phyloP scores from a whole-genome alignment of 2,329 filamentous ascomycete species.

The Colletotrichum viniferum region DNA sequence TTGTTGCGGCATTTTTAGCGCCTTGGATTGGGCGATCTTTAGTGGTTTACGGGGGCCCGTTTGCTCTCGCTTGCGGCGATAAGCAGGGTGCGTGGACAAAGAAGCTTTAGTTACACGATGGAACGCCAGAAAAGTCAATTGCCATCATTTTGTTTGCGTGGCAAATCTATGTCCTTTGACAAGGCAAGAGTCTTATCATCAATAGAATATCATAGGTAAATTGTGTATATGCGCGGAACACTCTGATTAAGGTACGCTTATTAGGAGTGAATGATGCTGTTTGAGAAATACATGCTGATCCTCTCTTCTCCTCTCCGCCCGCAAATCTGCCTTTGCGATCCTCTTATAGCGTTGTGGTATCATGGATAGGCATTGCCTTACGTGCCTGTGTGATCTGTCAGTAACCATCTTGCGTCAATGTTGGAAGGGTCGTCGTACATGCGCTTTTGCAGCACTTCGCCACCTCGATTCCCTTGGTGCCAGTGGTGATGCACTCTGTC shows the following conservation, averaged over 20 bases:
- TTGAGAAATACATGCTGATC: background rate
- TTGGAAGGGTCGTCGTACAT: background rate
- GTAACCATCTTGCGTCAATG: rapidly evolving
- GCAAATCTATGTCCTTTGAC: background rate
- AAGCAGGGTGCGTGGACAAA: background rate
- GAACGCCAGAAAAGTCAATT: background rate
- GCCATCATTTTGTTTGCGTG: background rate
- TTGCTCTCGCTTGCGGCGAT: background rate
- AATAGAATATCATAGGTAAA: rapidly evolving
- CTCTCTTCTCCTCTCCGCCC: rapidly evolving
- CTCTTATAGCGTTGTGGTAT: background rate
- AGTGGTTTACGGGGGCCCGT: background rate
- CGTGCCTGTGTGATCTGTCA: background rate
- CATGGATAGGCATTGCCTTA: background rate
- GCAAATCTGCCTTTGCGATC: background rate
- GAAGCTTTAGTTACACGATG: background rate
- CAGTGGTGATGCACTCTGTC: background rate
- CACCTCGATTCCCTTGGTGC: background rate
- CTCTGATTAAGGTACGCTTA: background rate
- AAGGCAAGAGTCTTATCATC: background rate
- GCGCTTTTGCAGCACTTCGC: background rate
- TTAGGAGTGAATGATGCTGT: background rate
- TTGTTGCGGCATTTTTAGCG: background rate
- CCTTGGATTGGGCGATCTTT: background rate
- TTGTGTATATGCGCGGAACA: background rate